Conservation (phyloP, 2,329 filamentous ascomycete species). For the Monosporascus cannonballus region DNA sequence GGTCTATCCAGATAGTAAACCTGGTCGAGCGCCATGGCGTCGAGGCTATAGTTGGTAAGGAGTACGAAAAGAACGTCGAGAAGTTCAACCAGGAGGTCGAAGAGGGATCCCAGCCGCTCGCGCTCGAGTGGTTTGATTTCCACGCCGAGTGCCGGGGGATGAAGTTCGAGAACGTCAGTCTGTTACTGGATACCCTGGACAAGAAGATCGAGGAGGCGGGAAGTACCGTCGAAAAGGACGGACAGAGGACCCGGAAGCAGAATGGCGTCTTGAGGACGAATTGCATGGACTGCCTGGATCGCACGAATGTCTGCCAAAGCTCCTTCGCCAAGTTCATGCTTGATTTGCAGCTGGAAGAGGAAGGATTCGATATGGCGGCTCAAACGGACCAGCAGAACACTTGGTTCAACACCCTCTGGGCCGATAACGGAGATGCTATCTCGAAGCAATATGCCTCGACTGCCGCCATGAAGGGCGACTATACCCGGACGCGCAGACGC, state of each 20-base stretch:
- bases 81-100: conserved; percentile 58
- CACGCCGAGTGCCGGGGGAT: conserved; percentile 88
- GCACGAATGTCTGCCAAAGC: conserved; percentile 93
- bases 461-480: conserved; percentile 93
- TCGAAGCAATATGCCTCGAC: conserved; percentile 95
- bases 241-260: conserved; percentile 46
- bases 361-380: conserved; percentile 70
- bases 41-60: conserved; percentile 71
- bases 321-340: conserved; percentile 80
- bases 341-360: conserved; percentile 68
- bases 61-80: conserved; percentile 65
- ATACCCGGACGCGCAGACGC: conserved; percentile 83
- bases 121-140: conserved; percentile 97
- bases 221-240: conserved; percentile 56
- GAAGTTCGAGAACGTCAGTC: conserved; percentile 92
- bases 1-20: conserved; percentile 70
- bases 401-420: conserved; percentile 97
- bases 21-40: conserved; percentile 84
- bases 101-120: conserved; percentile 41
- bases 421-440: conserved; percentile 94
- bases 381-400: conserved; percentile 72
- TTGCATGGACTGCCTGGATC: conserved; percentile 96
- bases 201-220: conserved; percentile 63
- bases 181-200: conserved; percentile 66
- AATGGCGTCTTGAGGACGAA: conserved; percentile 83